Evolutionary conservation across 768 basidiomycete species (phyloP).

Genomic region (Lentinula detonsa): DNA sequence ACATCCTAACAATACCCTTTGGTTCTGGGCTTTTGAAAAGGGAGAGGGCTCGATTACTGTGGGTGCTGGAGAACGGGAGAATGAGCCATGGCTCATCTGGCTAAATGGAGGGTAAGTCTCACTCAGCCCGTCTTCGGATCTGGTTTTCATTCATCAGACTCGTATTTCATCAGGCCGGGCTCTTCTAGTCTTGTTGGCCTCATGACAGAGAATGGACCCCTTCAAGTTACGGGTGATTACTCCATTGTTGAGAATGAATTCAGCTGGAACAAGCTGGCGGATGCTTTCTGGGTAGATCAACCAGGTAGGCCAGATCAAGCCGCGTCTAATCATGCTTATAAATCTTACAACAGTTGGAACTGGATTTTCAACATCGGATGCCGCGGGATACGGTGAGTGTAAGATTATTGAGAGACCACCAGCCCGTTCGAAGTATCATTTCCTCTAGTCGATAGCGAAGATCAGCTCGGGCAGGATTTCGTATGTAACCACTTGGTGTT

Average conservation of each 20-base stretch:
- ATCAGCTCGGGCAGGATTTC: slow-evolving; percentile 57
- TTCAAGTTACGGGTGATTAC: slow-evolving; percentile 48
- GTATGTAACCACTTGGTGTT: slow-evolving; percentile 23
- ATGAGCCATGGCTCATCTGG: slow-evolving; percentile 70
- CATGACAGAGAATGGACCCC: slow-evolving; percentile 56
- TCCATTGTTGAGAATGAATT: slow-evolving; percentile 26
- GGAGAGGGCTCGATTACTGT: slow-evolving; percentile 35
- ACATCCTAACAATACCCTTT: slow-evolving; percentile 64
- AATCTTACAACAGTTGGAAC: not conserved
- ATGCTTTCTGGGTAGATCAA: slow-evolving; percentile 47
- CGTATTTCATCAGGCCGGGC: not conserved
- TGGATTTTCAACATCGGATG: slow-evolving; percentile 2
- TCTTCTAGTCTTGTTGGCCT: not conserved
- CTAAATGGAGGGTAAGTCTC: slow-evolving; percentile 59
- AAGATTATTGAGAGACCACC: not conserved
- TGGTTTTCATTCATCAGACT: slow-evolving; percentile 8
- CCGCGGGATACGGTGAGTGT: slow-evolving; percentile 1
- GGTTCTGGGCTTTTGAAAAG: slow-evolving; percentile 62
- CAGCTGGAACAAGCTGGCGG: slow-evolving; percentile 37
- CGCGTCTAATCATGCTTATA: slow-evolving; percentile 22
- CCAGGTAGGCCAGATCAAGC: slow-evolving; percentile 45
- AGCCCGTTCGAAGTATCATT: not conserved
- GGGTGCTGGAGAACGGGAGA: slow-evolving; percentile 39
- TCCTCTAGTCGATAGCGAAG: slow-evolving; percentile 46
- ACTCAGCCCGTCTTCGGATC: not conserved